Evolutionary conservation across 1,284 basidiomycete genomes (phyloP), one percentile per base, ranked within the genome.

Genomic region (Marasmius fiardii): DNA sequence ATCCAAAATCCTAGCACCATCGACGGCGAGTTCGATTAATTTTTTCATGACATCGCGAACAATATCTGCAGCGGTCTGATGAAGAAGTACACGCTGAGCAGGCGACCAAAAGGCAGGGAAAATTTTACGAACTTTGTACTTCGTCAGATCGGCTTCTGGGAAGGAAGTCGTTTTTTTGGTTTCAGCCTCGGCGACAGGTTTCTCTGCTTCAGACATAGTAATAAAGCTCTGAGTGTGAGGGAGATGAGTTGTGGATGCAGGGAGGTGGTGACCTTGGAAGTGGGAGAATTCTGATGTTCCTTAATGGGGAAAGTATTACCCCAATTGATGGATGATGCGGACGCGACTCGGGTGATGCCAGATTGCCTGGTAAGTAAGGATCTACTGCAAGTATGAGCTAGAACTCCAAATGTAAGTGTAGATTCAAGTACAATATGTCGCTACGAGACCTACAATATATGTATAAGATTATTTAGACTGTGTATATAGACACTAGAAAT

Each of bases 1-100:
- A 75, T 98, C 94, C 70, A 96, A 80, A 65, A 95, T 78, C 74
- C 92, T 95, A 58, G 88, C 88, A 54, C 93, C 95, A 65, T 93
- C 90, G 16, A 89, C 81, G 62, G 78, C 75, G 58, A 87, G 79
- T 52, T 83, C 83, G 61, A 96, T 78, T 65, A 98, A 81, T 76
- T 90, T 89, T 78, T 94, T 93, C 71, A 93, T 83, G 51, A 92
- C 93, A 66, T 85, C 82, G 67, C 90, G 82, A 47, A 92, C 86
- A 71, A 97, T 93, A 65, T 97, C 93, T 59, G 92, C 93, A 24
- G 95, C 95, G 28, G 85, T 81, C 89, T 96, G 61, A 48, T 55
- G 52, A 51, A 55, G 52, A 43, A 43, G 55, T 47, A 52, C 52
- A 43, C 44, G 45, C 43, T 52, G 18, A 23, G n/a, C 47, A 18